Base-by-base conservation (phyloP, 805 yeast species). In the Teunomyces cretensis region DNA sequence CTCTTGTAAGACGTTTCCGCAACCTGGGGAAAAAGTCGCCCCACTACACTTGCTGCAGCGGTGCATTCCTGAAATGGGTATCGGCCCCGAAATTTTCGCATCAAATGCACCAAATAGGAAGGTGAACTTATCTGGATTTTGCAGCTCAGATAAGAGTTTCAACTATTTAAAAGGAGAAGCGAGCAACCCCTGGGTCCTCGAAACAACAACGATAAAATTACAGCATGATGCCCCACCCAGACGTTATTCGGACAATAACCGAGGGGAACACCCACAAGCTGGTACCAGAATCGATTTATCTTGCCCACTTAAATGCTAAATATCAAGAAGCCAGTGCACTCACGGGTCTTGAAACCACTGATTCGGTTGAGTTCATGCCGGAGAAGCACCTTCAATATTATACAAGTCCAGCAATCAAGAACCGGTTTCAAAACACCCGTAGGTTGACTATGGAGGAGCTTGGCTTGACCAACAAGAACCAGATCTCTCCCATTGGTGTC, bases 401-500 rank as follows among this genome's bases (percentile, higher is more conserved):
- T 17, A 52, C 57, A 6, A 61, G 57, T 31, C 52, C 54, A 2
- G 44, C 48, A 27, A 43, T 45, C 24, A 43, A 53, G 39, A 54
- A 56, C 45, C 51, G 53, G 50, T 60, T 39, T 45, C 48, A 53
- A 33, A 48, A 41, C 42, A 68, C 73, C 9, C 54, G 68, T 38
- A 56, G 70, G 43, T 40, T 65, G 41, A 65, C 70, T 9, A 70
- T 80, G 73, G 74, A 65, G 39, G 83, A 80, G 47, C 65, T 81
- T 45, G 81, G 80, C 0, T 59, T 74, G 45, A 54, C 71, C 33
- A 60, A 65, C 50, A 68, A 69, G 33, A 63, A 68, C 46, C 82
- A 78, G 56, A 76, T 81, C 43, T 71, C 80, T 16, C 74, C 72
- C 2, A 68, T 80, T 52, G 86, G 82, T 14, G 84, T 78, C 16